Base-by-base conservation (phyloP, 2,329 filamentous ascomycete genomes). In the Phoma sp. region DNA sequence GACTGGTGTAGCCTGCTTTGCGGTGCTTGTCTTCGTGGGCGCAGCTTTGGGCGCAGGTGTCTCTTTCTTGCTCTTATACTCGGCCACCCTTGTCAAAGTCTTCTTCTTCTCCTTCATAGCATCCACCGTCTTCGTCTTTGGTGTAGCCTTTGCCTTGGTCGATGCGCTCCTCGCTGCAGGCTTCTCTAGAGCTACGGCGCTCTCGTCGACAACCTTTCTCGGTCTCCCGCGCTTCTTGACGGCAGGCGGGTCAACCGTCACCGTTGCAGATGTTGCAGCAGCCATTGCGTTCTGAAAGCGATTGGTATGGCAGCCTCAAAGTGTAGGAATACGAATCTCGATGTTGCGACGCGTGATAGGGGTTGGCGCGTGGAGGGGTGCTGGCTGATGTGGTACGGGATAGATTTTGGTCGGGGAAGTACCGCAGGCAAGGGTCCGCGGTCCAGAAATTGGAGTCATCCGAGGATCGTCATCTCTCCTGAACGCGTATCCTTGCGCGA, bases 221-320 rank as follows among this genome's bases (percentile, higher is more conserved):
- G 70, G 68, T 23, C 68, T 62, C 29, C 69, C 70, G 56, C 71
- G 70, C 57, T 73, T 73, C 58, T 68, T 68, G 9, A 51, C 47
- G 11, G 50, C 56, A 25, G 55, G 37, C 18, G 64, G 50, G 34
- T 64, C 60, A 21, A 56, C 40, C 1, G 57, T 52, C 14, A 56
- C 20, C 3, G 50, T 42, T 48, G 56, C 39, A n/a, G 63, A 53
- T 37, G 60, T 62, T 34, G 36, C 42, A 29, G 46, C 32, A 20
- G 20, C 48, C 50, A 53, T 57, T 50, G 39, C 32, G 36, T 34
- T 33, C 11, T 21, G 30, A 21, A 18, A 18, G 28, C 7, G 25
- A 20, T 20, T n/a, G n/a, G 33, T 10, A n/a, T 4, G 14, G 23
- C n/a, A 25, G 14, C 30, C 14, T n/a, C 5, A n/a, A 18, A 26